These are phyloP conservation scores for Microsporum audouinii DNA, from an alignment of 2,329 filamentous ascomycete species.

Conservation along the genomic window DNA sequence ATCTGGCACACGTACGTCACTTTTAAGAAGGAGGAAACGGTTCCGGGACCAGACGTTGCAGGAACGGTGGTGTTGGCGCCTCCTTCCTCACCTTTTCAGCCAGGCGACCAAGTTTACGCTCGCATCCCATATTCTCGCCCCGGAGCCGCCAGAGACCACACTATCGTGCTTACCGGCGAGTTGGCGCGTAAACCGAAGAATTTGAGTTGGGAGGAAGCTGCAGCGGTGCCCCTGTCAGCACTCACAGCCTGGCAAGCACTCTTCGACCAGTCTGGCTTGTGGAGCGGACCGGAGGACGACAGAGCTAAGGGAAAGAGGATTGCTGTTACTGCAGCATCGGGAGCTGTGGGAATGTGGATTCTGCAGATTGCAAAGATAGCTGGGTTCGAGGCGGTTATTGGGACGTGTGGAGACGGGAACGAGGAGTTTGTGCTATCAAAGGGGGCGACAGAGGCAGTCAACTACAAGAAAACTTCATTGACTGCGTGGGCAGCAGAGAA, in stretches of 20 bases:
- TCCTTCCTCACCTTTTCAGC: slow-evolving; percentile 26
- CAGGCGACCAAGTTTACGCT: slow-evolving; percentile 31
- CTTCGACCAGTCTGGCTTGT: slow-evolving; percentile 28
- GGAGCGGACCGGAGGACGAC: slow-evolving; percentile 10
- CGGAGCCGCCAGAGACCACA: slow-evolving; percentile 30
- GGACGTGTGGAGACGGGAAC: slow-evolving; percentile 30
- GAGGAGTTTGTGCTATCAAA: slow-evolving; percentile 29
- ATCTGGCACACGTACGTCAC: slow-evolving; percentile 26
- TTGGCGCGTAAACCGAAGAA: slow-evolving; percentile 27
- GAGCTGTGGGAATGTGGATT: slow-evolving; percentile 36
- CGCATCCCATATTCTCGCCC: slow-evolving; percentile 26
- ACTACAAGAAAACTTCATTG: slow-evolving; percentile 25
- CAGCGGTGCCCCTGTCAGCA: slow-evolving; percentile 28
- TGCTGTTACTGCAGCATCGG: slow-evolving; percentile 36
- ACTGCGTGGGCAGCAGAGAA: slow-evolving; percentile 24
- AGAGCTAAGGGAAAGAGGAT: slow-evolving; percentile 26
- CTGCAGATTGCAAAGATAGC: slow-evolving; percentile 20
- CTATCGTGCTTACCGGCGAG: slow-evolving; percentile 26
- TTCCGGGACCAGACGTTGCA: slow-evolving; percentile 35
- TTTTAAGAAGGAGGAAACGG: slow-evolving; percentile 18
- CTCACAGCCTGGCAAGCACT: slow-evolving; percentile 36
- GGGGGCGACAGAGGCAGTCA: slow-evolving; percentile 33
- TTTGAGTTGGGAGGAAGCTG: slow-evolving; percentile 29
- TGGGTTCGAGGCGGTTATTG: slow-evolving; percentile 31
- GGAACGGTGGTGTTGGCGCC: slow-evolving; percentile 30